Conservation (phyloP, 306 rosid genomes). For the Citrullus mucosospermus region DNA sequence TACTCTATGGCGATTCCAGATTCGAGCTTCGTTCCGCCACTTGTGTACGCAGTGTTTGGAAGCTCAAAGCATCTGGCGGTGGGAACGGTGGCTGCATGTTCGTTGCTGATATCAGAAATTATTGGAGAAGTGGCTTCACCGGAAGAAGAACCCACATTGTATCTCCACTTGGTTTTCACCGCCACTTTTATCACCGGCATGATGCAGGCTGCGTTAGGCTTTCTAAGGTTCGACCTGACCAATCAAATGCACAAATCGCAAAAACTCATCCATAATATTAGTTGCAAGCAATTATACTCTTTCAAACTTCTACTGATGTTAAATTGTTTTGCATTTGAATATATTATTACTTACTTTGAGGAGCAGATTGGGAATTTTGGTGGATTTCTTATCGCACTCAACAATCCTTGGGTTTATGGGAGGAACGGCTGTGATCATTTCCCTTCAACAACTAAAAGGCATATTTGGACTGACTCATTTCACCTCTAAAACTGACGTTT, state of each 20-base stretch:
- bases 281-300: too few species aligned
- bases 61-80: constrained; percentile 80
- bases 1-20: constrained; percentile 10
- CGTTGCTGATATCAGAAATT: constrained; percentile 38
- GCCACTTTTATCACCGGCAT: constrained; percentile 54
- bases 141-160: constrained; percentile 20
- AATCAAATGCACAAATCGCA: too few species aligned
- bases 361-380: constrained; percentile 68
- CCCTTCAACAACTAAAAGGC: constrained; percentile 63
- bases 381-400: constrained; percentile 86
- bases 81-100: constrained; percentile 73
- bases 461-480: constrained; percentile 49
- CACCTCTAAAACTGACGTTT: constrained; percentile 40
- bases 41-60: constrained; percentile 62
- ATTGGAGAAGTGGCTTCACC: constrained; percentile 30
- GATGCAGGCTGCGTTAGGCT: constrained; percentile 45
- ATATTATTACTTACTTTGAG: neutral
- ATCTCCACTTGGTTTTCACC: constrained; percentile 51
- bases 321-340: neutral
- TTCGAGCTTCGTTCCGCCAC: constrained; percentile 73
- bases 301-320: too few species aligned
- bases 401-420: constrained; percentile 85
- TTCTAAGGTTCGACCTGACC: constrained; percentile 39
- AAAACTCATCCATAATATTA: too few species aligned
- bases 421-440: constrained; percentile 64